Evolutionary conservation across 257 asterid species (phyloP), one percentile per base, ranked within the genome.

Genomic region (Ajuga chamaepitys): DNA sequence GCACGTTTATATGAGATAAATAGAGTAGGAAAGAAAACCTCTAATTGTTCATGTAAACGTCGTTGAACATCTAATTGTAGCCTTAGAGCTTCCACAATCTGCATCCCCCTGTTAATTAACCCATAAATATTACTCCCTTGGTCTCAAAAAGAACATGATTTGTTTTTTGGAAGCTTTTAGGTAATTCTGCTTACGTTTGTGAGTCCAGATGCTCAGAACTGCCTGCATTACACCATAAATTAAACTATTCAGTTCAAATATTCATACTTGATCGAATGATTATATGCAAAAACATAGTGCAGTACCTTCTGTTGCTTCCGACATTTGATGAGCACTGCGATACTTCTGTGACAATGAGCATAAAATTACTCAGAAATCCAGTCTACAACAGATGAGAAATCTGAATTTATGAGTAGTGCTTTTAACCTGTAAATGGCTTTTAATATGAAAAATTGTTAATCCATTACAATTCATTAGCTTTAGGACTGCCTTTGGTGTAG

Each of bases 381-480:
- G 25, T 46, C 16, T 6, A 5, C 8, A 55, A 20, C 14, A 57
- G 9, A 45, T 56, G 17, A 51, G 34, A 20, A 14, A 7, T n/a
- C 18, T 58, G 26, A n/a, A 56, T 1, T 37, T 24, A 22, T 10
- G 14, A 7, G 20, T n/a, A 8, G 13, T 38, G 7, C 1, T 9
- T 13, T 2, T 0, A 3, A 46, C 89, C 85, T 84, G 90, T 54
- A 84, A 52, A 63, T 84, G 90, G 74, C 90, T 84, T 75, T 84
- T 84, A 52, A 84, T 38, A 46, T 84, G 87, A 64, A 75, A 73
- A 35, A 84, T 69, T 21, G 85, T 84, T 48, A 83, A 48, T 70
- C 79, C 82, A 3, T 70, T 73, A 32, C 79, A 79, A 22, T 84
- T 66, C 90, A 84, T 84, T 50, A 81, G 73, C 55, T 73, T 84